phyloP scores from a whole-genome alignment of 1,139 yeast genomes.

The Saccharomyces pastorianus region DNA sequence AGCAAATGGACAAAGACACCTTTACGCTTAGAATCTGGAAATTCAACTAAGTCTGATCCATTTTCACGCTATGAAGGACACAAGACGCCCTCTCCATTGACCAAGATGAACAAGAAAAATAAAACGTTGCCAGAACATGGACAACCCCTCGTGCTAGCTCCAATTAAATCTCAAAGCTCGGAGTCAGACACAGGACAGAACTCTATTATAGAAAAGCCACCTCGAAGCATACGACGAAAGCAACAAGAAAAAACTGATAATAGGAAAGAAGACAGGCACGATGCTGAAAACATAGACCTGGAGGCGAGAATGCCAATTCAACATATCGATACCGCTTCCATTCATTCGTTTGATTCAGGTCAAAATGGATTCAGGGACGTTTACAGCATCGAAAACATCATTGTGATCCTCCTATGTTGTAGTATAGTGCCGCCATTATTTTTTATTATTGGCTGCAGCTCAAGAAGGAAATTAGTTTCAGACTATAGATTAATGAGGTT shows the following conservation, averaged over 20 bases:
- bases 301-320: conserved; percentile 12
- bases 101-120: background rate
- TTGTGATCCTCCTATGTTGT: conserved; percentile 12
- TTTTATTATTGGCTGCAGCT: conserved; percentile 20
- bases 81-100: background rate
- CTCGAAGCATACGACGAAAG: background rate
- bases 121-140: background rate
- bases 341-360: conserved; percentile 17
- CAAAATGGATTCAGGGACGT: conserved; percentile 11
- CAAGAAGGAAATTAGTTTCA: conserved; percentile 11
- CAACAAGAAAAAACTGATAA: background rate
- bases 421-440: conserved; percentile 20
- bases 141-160: background rate
- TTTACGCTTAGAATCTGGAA: background rate
- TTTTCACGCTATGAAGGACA: background rate
- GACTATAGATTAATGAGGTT: conserved; percentile 19
- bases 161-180: background rate
- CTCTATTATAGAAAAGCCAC: background rate
- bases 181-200: background rate
- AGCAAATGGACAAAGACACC: conserved; percentile 11
- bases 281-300: conserved; percentile 5
- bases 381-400: conserved; percentile 16
- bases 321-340: conserved; percentile 15
- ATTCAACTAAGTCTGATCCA: background rate
- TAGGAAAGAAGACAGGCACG: background rate